Evolutionary conservation across 2,329 filamentous ascomycete genomes (phyloP).

Genomic region (Huntiella omanensis): DNA sequence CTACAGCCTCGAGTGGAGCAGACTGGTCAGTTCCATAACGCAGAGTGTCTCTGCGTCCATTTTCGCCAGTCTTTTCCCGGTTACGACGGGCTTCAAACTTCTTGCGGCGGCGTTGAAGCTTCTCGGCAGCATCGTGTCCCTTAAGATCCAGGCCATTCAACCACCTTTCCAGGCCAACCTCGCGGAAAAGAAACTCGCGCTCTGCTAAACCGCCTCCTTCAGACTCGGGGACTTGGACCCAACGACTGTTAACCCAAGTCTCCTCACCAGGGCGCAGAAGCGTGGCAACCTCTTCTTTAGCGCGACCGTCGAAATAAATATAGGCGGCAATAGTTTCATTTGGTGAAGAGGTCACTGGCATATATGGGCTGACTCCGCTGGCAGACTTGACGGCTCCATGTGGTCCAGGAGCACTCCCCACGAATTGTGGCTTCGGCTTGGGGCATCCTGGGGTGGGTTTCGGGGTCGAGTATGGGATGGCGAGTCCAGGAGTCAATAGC

Average conservation of each 20-base stretch:
- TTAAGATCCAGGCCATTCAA: constrained; percentile 91
- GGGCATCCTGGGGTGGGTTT: constrained; percentile 61
- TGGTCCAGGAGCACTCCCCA: constrained; percentile 48
- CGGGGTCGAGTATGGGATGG: constrained; percentile 82
- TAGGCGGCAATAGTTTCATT: constrained; percentile 98
- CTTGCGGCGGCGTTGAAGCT: constrained; percentile 70
- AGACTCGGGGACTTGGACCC: constrained; percentile 81
- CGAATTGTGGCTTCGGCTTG: constrained; percentile 62
- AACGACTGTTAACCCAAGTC: constrained; percentile 96
- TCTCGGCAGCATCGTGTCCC: constrained; percentile 75
- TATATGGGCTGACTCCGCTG: constrained; percentile 60
- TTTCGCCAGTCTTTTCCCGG: constrained; percentile 27
- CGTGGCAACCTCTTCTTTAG: constrained; percentile 93
- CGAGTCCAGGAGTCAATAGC: constrained; percentile 68
- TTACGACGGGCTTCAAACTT: constrained; percentile 55
- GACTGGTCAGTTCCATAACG: constrained; percentile 64
- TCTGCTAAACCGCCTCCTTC: constrained; percentile 91
- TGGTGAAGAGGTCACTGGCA: constrained; percentile 75
- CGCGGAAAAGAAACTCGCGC: constrained; percentile 89
- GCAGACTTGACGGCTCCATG: constrained; percentile 28
- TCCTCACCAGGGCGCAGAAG: constrained; percentile 82
- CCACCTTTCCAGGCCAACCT: constrained; percentile 91
- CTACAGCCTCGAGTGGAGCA: constrained; percentile 50
- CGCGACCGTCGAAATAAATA: constrained; percentile 92
- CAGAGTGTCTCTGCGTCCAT: constrained; percentile 35